Evolutionary conservation across 495 filamentous ascomycete species (phyloP), one percentile per base, ranked within the genome.

Genomic region (Hypoxylon perforatum): DNA sequence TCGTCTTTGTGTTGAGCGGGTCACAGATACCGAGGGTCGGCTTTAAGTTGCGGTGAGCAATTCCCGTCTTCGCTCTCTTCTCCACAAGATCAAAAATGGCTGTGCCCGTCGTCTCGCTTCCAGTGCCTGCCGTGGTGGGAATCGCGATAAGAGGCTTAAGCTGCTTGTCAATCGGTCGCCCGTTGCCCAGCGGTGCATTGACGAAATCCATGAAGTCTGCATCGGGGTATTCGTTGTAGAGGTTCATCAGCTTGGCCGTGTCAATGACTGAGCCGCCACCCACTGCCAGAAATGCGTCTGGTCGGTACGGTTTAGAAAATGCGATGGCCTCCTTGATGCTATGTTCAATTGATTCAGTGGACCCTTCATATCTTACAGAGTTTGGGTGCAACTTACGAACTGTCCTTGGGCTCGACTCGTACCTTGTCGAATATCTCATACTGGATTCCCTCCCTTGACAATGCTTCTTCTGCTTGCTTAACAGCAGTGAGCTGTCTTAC

Each of bases 191-290:
- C 0, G 95, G 95, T 1, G 94, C 94, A 73, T 98, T 98, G 75
- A 99, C 95, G 71, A 99, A 98, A 80, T 98, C 95, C 12, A 98
- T 79, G 73, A 99, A 97, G 60, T 94, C 90, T 21, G 93, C 92
- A 5, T 96, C 87, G 0, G 93, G 93, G 77, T 88, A 96, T 73
- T 86, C 88, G 0, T 88, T 90, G 78, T 97, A 98, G 1, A 99
- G 86, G 75, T 99, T 99, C 92, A 98, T 97, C 21, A 98, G 84
- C 79, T 99, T 99, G 33, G 95, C 94, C 0, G 95, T 99, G 79
- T 99, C 95, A 69, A 99, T 99, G 36, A 97, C 91, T 18, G 88
- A 91, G 18, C 91, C 91, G 52, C 91, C 88, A 68, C 95, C 95
- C 10, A 99, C 94, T 18, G 95, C 95, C 2, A 98, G 83, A 74